Conservation (phyloP, 1,139 yeast genomes). For the Sugiyamaella xylanicola region DNA sequence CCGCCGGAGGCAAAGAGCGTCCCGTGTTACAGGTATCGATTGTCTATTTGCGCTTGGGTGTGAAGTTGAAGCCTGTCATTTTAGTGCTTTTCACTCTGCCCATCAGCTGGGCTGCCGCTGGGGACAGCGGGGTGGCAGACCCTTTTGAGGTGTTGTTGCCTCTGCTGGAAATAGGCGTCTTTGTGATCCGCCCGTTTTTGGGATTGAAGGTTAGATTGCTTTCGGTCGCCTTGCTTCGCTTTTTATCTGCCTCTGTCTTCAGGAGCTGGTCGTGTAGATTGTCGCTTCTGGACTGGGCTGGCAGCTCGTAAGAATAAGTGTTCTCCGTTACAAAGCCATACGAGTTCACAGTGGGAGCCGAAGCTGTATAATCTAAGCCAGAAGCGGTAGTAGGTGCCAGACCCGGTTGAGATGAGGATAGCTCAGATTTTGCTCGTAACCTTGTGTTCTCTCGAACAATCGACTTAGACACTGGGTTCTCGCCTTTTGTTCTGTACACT, state of each 20-base stretch:
- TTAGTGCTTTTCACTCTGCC: constrained; percentile 16
- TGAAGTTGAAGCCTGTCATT: neutral
- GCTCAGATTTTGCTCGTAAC: no score
- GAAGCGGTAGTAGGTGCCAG: no score
- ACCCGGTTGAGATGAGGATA: no score
- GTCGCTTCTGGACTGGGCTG: constrained; percentile 28
- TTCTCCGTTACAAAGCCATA: constrained; percentile 29
- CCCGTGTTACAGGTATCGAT: no score
- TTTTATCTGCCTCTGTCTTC: constrained; percentile 19
- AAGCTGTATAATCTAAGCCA: neutral
- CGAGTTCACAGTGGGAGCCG: constrained; percentile 26
- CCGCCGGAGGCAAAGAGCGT: no score
- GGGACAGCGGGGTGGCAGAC: constrained; percentile 22
- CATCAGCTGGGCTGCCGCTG: constrained; percentile 28
- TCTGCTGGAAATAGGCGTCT: constrained; percentile 19
- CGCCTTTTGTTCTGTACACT: neutral
- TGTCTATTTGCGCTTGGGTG: constrained; percentile 7
- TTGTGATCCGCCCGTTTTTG: constrained; percentile 22
- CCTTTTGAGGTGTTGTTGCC: neutral
- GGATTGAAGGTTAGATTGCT: constrained; percentile 11
- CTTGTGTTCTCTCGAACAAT: constrained; percentile 30
- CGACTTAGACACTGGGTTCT: constrained; percentile 6
- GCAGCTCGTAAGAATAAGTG: constrained; percentile 23
- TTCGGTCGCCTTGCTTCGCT: constrained; percentile 9
- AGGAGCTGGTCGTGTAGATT: constrained; percentile 25